Conservation (phyloP, 2,329 filamentous ascomycete genomes). For the Alternaria solani region DNA sequence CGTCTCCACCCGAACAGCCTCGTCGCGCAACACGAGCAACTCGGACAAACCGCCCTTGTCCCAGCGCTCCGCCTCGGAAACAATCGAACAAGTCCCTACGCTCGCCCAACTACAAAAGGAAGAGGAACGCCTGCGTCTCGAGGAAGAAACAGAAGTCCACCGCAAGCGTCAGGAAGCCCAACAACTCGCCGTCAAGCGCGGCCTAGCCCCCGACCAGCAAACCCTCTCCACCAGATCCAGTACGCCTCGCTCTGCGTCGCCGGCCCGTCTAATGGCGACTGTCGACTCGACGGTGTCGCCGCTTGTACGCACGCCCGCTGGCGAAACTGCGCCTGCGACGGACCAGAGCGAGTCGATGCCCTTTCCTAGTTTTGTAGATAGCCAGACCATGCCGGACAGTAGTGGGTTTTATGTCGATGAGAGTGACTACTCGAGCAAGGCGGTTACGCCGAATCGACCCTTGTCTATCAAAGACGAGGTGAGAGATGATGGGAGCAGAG, state of each 20-base stretch:
- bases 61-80: constrained; percentile 31
- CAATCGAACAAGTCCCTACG: constrained; percentile 53
- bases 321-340: constrained; percentile 16
- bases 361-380: constrained; percentile 37
- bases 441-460: constrained; percentile 37
- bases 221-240: constrained; percentile 15
- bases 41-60: constrained; percentile 33
- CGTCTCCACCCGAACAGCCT: constrained; percentile 55
- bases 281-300: constrained; percentile 25
- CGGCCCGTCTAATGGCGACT: constrained; percentile 19
- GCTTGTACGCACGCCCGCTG: constrained; percentile 26
- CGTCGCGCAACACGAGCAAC: constrained; percentile 55
- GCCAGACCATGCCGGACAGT: constrained; percentile 44
- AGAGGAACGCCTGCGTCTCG: constrained; percentile 61
- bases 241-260: constrained; percentile 20
- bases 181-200: constrained; percentile 62
- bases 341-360: constrained; percentile 13
- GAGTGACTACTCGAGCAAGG: constrained; percentile 36
- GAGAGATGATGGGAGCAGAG: constrained; percentile 18
- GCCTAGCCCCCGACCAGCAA: constrained; percentile 52
- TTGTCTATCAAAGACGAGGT: constrained; percentile 31
- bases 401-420: constrained; percentile 41
- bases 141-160: constrained; percentile 66
- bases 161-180: constrained; percentile 64
- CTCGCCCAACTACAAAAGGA: constrained; percentile 65